Percentiles rank a stretch among this genome's conserved stretches.
phyloP scores from a whole-genome alignment of 2,329 filamentous ascomycete species.

The Paecilomyces formosus region DNA sequence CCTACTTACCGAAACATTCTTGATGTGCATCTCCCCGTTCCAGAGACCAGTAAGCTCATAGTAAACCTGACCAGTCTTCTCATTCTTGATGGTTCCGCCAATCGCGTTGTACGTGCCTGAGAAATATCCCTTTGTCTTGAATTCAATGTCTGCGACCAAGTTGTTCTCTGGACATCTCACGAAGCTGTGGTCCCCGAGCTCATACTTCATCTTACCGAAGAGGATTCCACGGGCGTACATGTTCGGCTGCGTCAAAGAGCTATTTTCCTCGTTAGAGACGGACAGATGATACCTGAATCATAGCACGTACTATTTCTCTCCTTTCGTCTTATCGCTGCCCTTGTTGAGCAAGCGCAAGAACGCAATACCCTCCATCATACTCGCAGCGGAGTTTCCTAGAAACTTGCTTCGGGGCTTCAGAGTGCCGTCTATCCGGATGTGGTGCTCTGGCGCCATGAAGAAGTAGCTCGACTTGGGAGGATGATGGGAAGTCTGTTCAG shows the following conservation, averaged over 20 bases:
- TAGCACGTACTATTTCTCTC: constrained; percentile 77
- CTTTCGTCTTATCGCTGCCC: constrained; percentile 53
- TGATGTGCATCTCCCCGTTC: constrained; percentile 93
- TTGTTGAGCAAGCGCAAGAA: constrained; percentile 76
- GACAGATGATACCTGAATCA: constrained; percentile 6
- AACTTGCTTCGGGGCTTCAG: constrained; percentile 94
- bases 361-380: constrained; percentile 95
- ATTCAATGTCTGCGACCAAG: constrained; percentile 84
- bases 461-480: constrained; percentile 99
- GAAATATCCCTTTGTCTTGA: constrained; percentile 98
- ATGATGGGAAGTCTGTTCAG: constrained; percentile 96
- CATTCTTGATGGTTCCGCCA: constrained; percentile 81
- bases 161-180: constrained; percentile 85
- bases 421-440: constrained; percentile 92
- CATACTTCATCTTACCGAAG: constrained; percentile 99
- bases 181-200: constrained; percentile 91
- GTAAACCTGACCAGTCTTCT: constrained; percentile 76
- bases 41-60: constrained; percentile 88
- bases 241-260: constrained; percentile 91
- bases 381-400: constrained; percentile 92
- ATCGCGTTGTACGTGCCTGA: constrained; percentile 95
- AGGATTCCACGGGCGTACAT: constrained; percentile 98
- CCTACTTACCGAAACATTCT: constrained; percentile 62
- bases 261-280: constrained; percentile 30
- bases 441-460: constrained; percentile 89